Base-by-base conservation (phyloP, 768 basidiomycete species). In the Boletus pseudo-olivaceus region DNA sequence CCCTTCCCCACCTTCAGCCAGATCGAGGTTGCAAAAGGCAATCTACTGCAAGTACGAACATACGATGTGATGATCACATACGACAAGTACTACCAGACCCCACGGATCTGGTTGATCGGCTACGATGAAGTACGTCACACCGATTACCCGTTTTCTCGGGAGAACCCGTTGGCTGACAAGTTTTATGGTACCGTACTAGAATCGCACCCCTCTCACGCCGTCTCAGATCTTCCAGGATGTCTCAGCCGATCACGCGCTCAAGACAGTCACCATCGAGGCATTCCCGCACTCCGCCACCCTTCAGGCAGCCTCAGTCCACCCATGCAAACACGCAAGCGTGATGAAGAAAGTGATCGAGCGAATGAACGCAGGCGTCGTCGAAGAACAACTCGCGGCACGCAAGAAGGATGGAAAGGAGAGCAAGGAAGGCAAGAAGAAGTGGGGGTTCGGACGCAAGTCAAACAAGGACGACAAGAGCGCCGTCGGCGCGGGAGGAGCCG, bases 271-370 rank as follows among this genome's bases (percentile, higher is more conserved):
- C 1, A 96, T 98, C 72, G 97, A 99, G 70, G 83, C 88, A 0
- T 99, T 99, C 82, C 93, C 95, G n/a, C 94, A 98, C 72, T 90
- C 89, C 0, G 75, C 82, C 1, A 84, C 87, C 11, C 79, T 95
- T 43, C 87, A 92, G 67, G 85, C 88, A 1, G 97, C 95, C 0
- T 93, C 90, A 0, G 96, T 99, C 11, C 96, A 99, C 70, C 96
- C 96, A 2, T 99, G 96, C 82, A 98, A 97, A 68, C 96, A 99
- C 71, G 90, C 94, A 1, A 92, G 87, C 70, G 97, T 99, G 54
- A 99, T 99, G 97, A 98, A 97, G 82, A 98, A 98, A 71, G 93
- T 98, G 57, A 98, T 98, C 67, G 96, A 98, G 71, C 83, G 96
- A 53, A 98, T 98, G 94, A 97, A 98, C 73, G 83, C 82, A 60